Base-by-base conservation (phyloP, 805 yeast species). In the Candida sphagnicola region DNA sequence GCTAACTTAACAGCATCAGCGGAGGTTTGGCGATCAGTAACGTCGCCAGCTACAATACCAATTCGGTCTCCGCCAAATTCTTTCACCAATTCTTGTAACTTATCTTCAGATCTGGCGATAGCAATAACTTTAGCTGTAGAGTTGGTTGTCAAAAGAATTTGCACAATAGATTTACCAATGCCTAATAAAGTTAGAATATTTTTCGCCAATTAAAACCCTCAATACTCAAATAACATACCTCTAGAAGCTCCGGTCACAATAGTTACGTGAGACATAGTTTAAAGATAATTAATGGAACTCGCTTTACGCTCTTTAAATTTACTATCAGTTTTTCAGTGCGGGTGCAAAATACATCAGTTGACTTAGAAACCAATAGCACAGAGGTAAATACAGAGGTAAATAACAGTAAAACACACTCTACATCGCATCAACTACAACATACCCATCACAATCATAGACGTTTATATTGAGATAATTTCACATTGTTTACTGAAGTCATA, bases 121-220 rank as follows among this genome's bases (percentile, higher is more conserved):
- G 88, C 88, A 10, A 85, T 74, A 4, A 85, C 75, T 28, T 67
- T 65, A 35, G 61, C 52, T 15, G 39, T 36, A 1, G 75, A 56
- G 11, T 48, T 39, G 18, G 54, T 46, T 0, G 64, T 48, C 1
- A 89, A 61, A 14, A 77, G 60, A 12, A 65, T 51, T 28, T 74
- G 71, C 3, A 82, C 87, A 47, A 84, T 78, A 1, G 89, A 74
- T n/a, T 71, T 75, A 2, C 99, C 99, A 51, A 91, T 82, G 4
- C 97, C 95, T 67, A 34, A 41, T 43, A 3, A 44, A 3, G 48
- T 45, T 39, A 47, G 45, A 37, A 24, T 28, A 17, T 21, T 26
- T 29, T 41, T 26, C 36, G 21, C 5, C 8, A 14, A 19, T 14
- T 14, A 33, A 26, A 14, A 17, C 10, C 23, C 17, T 12, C 6